Evolutionary conservation across 345 rosid species (phyloP), one percentile per base, ranked within the genome.

Genomic region (Acer negundo): DNA sequence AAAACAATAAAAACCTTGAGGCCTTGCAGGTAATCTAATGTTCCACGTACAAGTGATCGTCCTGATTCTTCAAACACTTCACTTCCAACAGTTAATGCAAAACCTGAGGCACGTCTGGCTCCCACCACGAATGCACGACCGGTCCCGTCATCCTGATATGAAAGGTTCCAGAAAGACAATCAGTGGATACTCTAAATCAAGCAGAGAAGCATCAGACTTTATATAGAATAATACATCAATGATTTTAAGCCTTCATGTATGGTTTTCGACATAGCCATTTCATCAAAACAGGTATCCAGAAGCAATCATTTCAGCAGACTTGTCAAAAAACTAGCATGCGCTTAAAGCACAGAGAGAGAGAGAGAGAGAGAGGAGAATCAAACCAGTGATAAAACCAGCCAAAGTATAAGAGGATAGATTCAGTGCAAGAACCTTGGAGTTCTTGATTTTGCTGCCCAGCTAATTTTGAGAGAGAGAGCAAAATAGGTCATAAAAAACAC

Each of bases 61-160:
- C 98, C 97, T 3, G 99, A 93, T 81, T 93, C 98, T 85, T 95
- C 93, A 82, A 91, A 95, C 17, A 90, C 90, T 86, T 93, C 97
- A 83, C 92, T 87, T 78, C 88, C 97, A 53, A 89, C 80, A 11
- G 90, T 89, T 70, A 93, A 81, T 8, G 64, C 84, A 75, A 93
- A 93, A 76, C 97, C 92, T 24, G 93, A 74, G 66, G 92, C 97
- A 78, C 85, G 84, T 69, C 90, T 88, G 58, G 94, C 97, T 70
- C 95, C 99, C 17, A 93, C 77, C 53, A 96, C 92, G 80, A 80
- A 77, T 0, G 87, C 94, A 75, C 86, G 93, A 49, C 92, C 86
- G 59, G 94, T 91, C 77, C 97, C 97, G 81, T 95, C 98, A 58
- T 93, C 97, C 99, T 95, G 62, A 12, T 10, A 82, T 8, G 23